A percentile compares a stretch with the other conserved stretches of the same genome.
Evolutionary conservation across 2,329 filamentous ascomycete genomes (phyloP).

Genomic region (Diaporthe amygdali): DNA sequence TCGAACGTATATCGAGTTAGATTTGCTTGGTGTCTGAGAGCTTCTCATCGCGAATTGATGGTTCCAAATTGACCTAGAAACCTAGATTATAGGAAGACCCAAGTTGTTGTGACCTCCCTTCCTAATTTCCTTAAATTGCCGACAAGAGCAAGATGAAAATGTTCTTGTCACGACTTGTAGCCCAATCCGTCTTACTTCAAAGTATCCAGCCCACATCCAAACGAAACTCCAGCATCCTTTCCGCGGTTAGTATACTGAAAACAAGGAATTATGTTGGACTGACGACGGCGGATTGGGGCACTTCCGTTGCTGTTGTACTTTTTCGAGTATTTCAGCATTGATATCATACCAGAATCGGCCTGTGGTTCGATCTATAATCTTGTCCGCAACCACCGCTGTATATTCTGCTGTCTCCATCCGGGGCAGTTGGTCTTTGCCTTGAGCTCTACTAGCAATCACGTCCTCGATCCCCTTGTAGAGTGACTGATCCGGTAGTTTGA

Average conservation of each 20-base stretch:
- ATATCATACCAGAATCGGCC: slow-evolving; percentile 32
- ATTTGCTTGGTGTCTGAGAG: too few species aligned
- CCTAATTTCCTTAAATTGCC: too few species aligned
- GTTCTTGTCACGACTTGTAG: background rate
- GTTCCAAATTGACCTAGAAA: too few species aligned
- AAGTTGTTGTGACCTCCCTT: too few species aligned
- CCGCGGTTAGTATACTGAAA: background rate
- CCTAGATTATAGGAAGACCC: too few species aligned
- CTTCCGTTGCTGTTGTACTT: slow-evolving; percentile 28
- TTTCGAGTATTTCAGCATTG: slow-evolving; percentile 28
- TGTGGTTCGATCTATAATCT: slow-evolving; percentile 26
- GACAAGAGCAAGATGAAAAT: too few species aligned
- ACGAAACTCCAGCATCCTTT: slow-evolving; percentile 21
- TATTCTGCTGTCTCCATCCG: slow-evolving; percentile 33
- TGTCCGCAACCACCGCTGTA: slow-evolving; percentile 28
- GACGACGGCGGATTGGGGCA: slow-evolving; percentile 27
- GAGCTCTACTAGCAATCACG: slow-evolving; percentile 28
- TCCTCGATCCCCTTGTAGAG: slow-evolving; percentile 32
- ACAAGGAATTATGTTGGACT: background rate
- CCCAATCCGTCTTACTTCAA: slow-evolving; percentile 12
- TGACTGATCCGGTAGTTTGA: slow-evolving; percentile 29
- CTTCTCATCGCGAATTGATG: too few species aligned
- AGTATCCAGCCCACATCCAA: slow-evolving; percentile 32
- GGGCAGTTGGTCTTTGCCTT: slow-evolving; percentile 29
- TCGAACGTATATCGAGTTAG: too few species aligned